Base-by-base conservation (phyloP, 2,329 filamentous ascomycete genomes). In the Nannizzia gypsea region DNA sequence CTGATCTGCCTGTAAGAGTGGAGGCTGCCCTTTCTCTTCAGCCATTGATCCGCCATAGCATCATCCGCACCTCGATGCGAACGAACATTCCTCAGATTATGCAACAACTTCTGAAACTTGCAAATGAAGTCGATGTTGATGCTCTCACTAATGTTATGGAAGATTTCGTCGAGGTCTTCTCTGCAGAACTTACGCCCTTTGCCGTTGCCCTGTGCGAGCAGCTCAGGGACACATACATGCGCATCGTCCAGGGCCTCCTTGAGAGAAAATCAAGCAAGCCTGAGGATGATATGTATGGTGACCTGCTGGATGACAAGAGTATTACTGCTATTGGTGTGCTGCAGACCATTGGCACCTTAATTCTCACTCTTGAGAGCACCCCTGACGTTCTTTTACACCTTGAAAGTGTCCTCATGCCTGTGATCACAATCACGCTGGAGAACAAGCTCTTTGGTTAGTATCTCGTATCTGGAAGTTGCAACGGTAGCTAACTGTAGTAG, bases 131-230 rank as follows among this genome's bases (percentile, higher is more conserved):
- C 61, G 93, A 99, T 70, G 92, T 99, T 55, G 93, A 99, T 73
- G 91, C 93, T 3, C 80, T 99, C 44, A 92, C 93, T 22, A 97
- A 97, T 69, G 93, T 99, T 42, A 99, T 99, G 93, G 93, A 99
- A 74, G 93, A 99, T 70, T 99, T 99, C 70, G 93, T 99, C 52
- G 93, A 99, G 73, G 91, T 97, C 1, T 99, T 99, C 70, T 92
- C 93, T n/a, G 83, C 90, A 2, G 93, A 99, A 72, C 81, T 99
- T 54, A 97, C 93, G 4, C 93, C 93, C 2, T 99, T 99, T 68
- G 93, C 93, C 9, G 92, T 99, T 34, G 93, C 93, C 3, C 80
- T 99, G 3, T 96, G 90, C 69, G 91, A 97, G 75, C 93, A 99
- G 74, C 80, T 99, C 55, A 86, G 92, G 48, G 93, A 99, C 69